Conservation (phyloP, 2,329 filamentous ascomycete genomes). For the Microsporum audouinii region DNA sequence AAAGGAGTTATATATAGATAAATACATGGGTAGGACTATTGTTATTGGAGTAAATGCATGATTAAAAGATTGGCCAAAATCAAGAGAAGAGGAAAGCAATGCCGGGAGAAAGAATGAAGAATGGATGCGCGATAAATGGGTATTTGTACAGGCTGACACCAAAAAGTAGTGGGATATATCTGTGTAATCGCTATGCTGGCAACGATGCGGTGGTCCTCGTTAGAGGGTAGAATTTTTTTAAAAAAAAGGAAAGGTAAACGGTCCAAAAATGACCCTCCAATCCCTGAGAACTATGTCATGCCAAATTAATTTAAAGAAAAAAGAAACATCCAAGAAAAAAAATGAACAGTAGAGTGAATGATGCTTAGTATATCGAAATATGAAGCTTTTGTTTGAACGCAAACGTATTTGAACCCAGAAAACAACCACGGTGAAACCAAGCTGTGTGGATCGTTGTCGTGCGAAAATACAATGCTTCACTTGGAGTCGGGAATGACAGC, state of each 20-base stretch:
- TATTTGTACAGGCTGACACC: conserved; percentile 2
- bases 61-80: conserved; percentile 1
- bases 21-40: background rate
- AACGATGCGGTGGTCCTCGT: background rate
- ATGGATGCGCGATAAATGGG: background rate
- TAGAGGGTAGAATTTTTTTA: background rate
- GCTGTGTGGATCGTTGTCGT: background rate
- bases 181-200: conserved; percentile 1
- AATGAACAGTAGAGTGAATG: background rate
- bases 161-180: background rate
- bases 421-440: background rate
- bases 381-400: background rate
- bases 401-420: background rate
- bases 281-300: background rate
- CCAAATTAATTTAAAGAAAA: background rate
- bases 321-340: background rate
- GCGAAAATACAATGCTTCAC: background rate
- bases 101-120: background rate
- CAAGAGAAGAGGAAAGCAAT: background rate
- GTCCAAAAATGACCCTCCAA: background rate
- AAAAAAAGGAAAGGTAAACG: background rate
- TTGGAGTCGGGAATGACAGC: background rate
- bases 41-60: background rate
- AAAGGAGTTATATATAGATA: background rate
- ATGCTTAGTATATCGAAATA: background rate